phyloP scores from a whole-genome alignment of 176 grass and related monocot species.

The Panicum miliaceum region DNA sequence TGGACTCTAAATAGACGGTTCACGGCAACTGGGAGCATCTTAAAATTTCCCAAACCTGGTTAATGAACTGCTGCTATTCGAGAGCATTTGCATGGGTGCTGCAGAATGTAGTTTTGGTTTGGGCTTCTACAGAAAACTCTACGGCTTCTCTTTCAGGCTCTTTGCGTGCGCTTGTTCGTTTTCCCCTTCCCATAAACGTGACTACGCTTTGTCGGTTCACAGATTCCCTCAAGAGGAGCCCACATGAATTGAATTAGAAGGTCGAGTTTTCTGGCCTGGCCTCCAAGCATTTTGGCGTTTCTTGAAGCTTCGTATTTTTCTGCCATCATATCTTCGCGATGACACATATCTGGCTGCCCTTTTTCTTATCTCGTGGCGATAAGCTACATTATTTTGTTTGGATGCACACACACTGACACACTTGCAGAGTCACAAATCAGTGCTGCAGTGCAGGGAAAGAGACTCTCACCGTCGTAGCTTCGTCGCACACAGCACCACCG shows the following conservation, averaged over 20 bases:
- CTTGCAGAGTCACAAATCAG: background rate
- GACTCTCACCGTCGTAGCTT: background rate
- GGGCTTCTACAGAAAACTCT: background rate
- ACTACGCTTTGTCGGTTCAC: background rate
- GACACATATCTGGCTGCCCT: background rate
- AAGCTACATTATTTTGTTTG: background rate
- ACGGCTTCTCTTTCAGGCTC: background rate
- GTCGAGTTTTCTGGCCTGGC: constrained; percentile 16
- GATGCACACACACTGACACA: background rate
- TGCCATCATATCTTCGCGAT: background rate
- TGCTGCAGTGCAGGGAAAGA: background rate
- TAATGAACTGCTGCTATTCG: background rate
- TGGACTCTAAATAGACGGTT: no score
- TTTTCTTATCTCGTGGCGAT: background rate
- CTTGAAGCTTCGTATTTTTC: background rate
- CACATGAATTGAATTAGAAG: background rate
- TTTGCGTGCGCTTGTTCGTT: background rate
- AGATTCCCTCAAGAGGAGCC: background rate
- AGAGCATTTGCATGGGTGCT: background rate
- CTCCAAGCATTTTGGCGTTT: background rate
- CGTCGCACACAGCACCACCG: background rate
- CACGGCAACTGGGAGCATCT: no score
- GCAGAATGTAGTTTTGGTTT: background rate
- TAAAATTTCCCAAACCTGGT: no score
- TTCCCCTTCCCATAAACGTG: background rate